Base-by-base conservation (phyloP, 495 filamentous ascomycete genomes). In the Tuber microsphaerosporum region DNA sequence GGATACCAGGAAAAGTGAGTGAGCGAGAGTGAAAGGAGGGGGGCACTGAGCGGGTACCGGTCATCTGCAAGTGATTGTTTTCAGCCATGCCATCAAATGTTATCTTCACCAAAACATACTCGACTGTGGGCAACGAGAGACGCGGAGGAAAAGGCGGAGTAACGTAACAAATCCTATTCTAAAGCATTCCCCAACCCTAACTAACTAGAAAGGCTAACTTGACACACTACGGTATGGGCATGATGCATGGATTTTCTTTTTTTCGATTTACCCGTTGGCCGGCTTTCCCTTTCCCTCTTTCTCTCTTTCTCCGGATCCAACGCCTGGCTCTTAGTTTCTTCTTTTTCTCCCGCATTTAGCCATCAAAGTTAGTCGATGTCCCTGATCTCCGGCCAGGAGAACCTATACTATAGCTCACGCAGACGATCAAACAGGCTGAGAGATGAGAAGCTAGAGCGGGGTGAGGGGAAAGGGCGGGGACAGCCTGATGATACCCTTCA, bases 401-500 rank as follows among this genome's bases (percentile, higher is more conserved):
- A 7, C 31, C 34, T 39, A 37, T 70, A 34, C 19, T 69, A 41
- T 41, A n/a, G 56, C 65, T 72, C 75, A 70, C 69, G 22, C 39
- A 72, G 56, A 71, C 56, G n/a, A 75, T 68, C 70, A 75, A 70
- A 75, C 72, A 26, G 72, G 61, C 51, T 51, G 45, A 56, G 69
- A 41, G 22, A 79, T 65, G 26, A 26, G 26, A 19, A 65, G 56
- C 31, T n/a, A n/a, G 56, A 19, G 56, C 26, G 14, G 56, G 56
- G 26, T 65, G 56, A 65, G 26, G 12, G 26, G 56, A 34, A 65
- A n/a, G 51, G 8, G 31, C n/a, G 31, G 56, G n/a, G 56, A 34
- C 4, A 65, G 17, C 56, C 2, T 34, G 56, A 34, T 34, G 26
- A 34, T 65, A 14, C 56, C 2, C 17, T 65, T 34, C 26, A 7